Conservation (phyloP, 1,139 yeast species). For the Tardiomyces blankii region DNA sequence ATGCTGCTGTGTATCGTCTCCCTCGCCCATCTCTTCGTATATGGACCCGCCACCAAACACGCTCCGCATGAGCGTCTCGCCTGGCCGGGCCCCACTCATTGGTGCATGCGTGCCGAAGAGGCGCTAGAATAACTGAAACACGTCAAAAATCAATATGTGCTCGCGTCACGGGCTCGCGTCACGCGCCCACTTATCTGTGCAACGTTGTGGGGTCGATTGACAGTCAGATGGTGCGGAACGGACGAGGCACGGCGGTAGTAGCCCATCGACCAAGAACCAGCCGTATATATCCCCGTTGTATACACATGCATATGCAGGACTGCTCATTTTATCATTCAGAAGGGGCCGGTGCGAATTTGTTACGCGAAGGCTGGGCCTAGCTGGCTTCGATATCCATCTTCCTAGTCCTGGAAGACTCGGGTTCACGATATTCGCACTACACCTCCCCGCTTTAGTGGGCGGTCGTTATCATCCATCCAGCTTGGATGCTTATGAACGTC, state of each 20-base stretch:
- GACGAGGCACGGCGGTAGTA: too few species aligned
- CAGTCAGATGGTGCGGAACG: too few species aligned
- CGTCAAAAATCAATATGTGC: too few species aligned
- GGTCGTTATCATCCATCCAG: slow-evolving; percentile 3
- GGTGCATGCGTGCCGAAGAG: too few species aligned
- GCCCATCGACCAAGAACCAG: too few species aligned
- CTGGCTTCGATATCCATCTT: background rate
- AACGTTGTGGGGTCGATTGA: too few species aligned
- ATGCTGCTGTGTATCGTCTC: slow-evolving; percentile 2
- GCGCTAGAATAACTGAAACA: too few species aligned
- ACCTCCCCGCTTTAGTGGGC: slow-evolving; percentile 20
- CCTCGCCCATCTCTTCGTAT: slow-evolving; percentile 8
- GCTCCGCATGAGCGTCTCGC: slow-evolving; percentile 2
- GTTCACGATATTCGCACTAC: background rate
- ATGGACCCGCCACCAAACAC: slow-evolving; percentile 11
- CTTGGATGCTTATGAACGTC: slow-evolving; percentile 20
- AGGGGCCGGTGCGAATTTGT: background rate
- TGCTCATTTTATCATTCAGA: background rate
- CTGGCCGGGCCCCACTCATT: background rate
- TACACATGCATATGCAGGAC: too few species aligned
- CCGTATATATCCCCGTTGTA: too few species aligned
- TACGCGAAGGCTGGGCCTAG: background rate
- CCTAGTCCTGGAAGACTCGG: background rate
- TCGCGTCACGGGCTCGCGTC: too few species aligned
- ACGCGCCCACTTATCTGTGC: too few species aligned